Percentiles rank a stretch among this genome's conserved stretches.
phyloP scores from a whole-genome alignment of 2,329 filamentous ascomycete species.

The Seiridium cupressi region DNA sequence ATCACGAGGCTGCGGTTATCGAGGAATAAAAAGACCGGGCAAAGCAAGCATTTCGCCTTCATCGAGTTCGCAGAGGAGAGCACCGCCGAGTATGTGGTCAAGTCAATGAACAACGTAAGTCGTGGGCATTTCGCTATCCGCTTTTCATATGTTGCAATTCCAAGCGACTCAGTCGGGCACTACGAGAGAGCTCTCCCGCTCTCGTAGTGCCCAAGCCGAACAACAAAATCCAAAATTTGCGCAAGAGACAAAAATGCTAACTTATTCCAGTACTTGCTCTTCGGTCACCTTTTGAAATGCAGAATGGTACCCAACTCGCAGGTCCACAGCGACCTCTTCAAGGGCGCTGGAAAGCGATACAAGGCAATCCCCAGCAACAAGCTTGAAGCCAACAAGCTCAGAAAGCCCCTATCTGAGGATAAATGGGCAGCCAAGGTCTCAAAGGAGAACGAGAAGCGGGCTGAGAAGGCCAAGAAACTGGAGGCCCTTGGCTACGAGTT shows the following conservation, averaged over 20 bases:
- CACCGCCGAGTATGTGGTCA: constrained; percentile 83
- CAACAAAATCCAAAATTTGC: not conserved
- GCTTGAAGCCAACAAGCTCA: constrained; percentile 74
- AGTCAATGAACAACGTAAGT: constrained; percentile 82
- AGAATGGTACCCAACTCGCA: constrained; percentile 74
- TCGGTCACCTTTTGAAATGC: constrained; percentile 90
- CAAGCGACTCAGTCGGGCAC: too few species aligned
- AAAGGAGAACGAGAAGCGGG: constrained; percentile 70
- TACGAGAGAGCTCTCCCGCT: too few species aligned
- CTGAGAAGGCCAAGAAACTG: constrained; percentile 69
- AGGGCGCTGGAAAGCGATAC: constrained; percentile 86
- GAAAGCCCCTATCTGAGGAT: constrained; percentile 69
- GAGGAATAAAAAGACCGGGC: constrained; percentile 87
- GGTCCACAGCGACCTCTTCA: constrained; percentile 80
- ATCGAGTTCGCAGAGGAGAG: constrained; percentile 81
- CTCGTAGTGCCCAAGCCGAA: too few species aligned
- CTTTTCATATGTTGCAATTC: too few species aligned
- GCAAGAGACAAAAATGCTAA: not conserved
- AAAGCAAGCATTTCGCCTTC: constrained; percentile 92
- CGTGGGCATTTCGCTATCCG: too few species aligned
- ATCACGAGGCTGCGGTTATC: constrained; percentile 78
- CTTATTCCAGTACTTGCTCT: constrained; percentile 70
- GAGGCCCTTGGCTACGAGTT: constrained; percentile 83
- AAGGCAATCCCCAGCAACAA: constrained; percentile 86
- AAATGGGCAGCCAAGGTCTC: constrained; percentile 76